phyloP scores from a whole-genome alignment of 148 eudicot species.

The Nyssa sinensis region DNA sequence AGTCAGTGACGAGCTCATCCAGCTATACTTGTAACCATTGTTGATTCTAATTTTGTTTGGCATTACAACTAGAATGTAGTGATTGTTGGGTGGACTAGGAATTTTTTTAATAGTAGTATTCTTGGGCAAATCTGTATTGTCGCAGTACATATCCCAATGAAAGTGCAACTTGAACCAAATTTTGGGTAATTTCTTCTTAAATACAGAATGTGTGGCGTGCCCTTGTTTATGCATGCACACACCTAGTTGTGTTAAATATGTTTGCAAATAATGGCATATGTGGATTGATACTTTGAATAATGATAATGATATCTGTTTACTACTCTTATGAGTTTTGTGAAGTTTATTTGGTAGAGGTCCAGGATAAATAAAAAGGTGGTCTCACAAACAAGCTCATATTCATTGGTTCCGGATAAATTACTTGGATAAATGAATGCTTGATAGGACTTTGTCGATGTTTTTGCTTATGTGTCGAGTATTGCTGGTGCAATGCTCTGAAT shows the following conservation, averaged over 20 bases:
- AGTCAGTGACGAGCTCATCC: constrained; percentile 95
- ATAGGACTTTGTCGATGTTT: no score
- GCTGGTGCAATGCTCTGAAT: no score
- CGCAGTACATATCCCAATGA: background rate
- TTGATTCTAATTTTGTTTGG: background rate
- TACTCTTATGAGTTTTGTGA: no score
- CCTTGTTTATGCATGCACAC: background rate
- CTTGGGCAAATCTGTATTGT: no score
- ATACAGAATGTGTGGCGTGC: background rate
- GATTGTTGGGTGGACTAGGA: background rate
- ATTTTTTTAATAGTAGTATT: background rate
- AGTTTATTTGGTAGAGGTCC: no score
- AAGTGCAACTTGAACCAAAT: background rate
- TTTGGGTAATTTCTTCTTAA: constrained; percentile 12
- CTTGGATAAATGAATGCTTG: no score
- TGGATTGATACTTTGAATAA: background rate
- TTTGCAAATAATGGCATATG: constrained; percentile 3
- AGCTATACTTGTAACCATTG: constrained; percentile 61
- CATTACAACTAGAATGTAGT: background rate
- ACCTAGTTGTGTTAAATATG: background rate
- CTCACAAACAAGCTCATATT: no score
- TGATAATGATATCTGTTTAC: no score
- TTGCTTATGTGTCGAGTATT: no score
- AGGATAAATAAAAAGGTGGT: no score
- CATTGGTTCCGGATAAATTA: no score